Evolutionary conservation across 148 eudicot species (phyloP).

Genomic region (Talinum fruticosum): DNA sequence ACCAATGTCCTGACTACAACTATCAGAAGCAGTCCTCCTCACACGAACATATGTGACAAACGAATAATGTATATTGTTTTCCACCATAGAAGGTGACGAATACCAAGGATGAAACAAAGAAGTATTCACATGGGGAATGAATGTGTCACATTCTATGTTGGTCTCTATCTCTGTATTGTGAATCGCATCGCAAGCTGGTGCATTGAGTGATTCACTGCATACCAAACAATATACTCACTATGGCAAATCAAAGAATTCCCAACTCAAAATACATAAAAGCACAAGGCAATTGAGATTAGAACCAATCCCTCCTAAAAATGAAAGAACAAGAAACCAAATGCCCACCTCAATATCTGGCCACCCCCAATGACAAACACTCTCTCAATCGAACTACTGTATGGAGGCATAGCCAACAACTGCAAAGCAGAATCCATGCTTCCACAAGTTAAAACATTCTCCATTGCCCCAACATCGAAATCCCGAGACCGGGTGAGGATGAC

Average conservation of each 20-base stretch:
- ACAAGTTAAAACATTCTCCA: slow-evolving; percentile 63
- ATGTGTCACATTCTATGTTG: slow-evolving; percentile 76
- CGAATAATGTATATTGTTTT: slow-evolving; percentile 55
- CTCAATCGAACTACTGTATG: slow-evolving; percentile 60
- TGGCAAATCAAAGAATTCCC: not conserved
- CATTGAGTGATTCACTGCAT: slow-evolving; percentile 82
- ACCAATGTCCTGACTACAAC: slow-evolving; percentile 30
- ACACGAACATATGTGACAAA: slow-evolving; percentile 86
- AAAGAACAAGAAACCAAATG: not conserved
- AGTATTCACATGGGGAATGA: slow-evolving; percentile 68
- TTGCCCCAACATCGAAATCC: slow-evolving; percentile 40
- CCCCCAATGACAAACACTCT: slow-evolving; percentile 89
- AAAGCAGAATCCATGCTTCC: slow-evolving; percentile 66
- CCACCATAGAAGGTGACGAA: slow-evolving; percentile 61
- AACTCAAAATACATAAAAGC: not conserved
- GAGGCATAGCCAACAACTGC: slow-evolving; percentile 51
- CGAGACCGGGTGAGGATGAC: slow-evolving; percentile 74
- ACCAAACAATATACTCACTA: slow-evolving; percentile 6
- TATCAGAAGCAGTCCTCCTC: slow-evolving; percentile 36
- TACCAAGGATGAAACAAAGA: slow-evolving; percentile 83
- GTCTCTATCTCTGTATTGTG: slow-evolving; percentile 82
- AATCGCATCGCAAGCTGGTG: slow-evolving; percentile 81
- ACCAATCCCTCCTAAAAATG: not conserved
- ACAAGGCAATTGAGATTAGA: not conserved
- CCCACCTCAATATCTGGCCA: slow-evolving; percentile 74